Evolutionary conservation across 2,329 filamentous ascomycete genomes (phyloP).

Genomic region (Fusarium algeriense): DNA sequence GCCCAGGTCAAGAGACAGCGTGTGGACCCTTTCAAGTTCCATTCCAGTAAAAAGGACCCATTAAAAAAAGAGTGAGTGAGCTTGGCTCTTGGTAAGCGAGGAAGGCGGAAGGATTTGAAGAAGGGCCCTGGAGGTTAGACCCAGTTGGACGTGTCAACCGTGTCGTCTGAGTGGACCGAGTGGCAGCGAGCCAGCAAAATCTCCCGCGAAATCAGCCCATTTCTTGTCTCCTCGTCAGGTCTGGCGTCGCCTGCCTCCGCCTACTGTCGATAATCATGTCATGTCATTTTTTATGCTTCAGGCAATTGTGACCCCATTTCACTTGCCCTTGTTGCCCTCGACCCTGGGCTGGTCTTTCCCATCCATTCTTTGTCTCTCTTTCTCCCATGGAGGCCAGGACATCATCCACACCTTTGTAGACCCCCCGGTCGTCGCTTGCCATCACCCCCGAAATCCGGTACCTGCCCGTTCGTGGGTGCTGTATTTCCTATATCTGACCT

Average conservation of each 20-base stretch:
- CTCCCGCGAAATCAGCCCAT: slow-evolving; percentile 54
- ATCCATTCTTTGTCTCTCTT: slow-evolving; percentile 27
- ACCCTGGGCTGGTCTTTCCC: slow-evolving; percentile 27
- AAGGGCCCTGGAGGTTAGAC: slow-evolving; percentile 33
- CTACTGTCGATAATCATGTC: slow-evolving; percentile 51
- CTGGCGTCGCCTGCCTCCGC: slow-evolving; percentile 49
- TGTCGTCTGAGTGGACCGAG: slow-evolving; percentile 39
- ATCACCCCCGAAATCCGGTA: slow-evolving; percentile 40
- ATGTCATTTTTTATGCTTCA: slow-evolving; percentile 51
- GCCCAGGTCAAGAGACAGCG: slow-evolving; percentile 18
- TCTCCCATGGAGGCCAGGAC: slow-evolving; percentile 17
- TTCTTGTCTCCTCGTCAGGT: slow-evolving; percentile 52
- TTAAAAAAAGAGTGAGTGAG: slow-evolving; percentile 24
- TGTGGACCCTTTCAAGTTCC: slow-evolving; percentile 32
- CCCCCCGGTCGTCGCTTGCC: slow-evolving; percentile 42
- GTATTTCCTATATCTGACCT: slow-evolving; percentile 43
- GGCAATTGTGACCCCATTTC: slow-evolving; percentile 43
- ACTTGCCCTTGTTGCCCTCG: slow-evolving; percentile 32
- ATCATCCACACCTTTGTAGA: slow-evolving; percentile 20
- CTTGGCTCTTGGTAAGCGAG: slow-evolving; percentile 9
- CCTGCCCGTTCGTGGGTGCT: slow-evolving; percentile 37
- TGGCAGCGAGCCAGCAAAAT: slow-evolving; percentile 47
- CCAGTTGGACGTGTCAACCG: slow-evolving; percentile 38
- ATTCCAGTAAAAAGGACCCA: slow-evolving; percentile 30
- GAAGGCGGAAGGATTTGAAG: slow-evolving; percentile 6